Conservation (phyloP, 768 basidiomycete genomes). For the Roridomyces roridus region DNA sequence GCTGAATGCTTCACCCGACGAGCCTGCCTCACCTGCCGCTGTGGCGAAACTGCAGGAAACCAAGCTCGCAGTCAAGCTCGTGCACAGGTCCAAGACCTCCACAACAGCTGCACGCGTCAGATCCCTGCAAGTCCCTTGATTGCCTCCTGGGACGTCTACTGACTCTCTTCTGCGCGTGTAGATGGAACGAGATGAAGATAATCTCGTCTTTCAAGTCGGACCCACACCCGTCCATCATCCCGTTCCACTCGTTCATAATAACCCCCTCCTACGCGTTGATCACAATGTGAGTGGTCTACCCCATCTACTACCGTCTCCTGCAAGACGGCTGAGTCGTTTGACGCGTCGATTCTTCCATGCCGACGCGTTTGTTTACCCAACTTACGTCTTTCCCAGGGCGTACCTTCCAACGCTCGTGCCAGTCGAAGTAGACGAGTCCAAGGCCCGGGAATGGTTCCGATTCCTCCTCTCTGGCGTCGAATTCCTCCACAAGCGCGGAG, state of each 20-base stretch:
- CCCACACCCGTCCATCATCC: constrained; percentile 90
- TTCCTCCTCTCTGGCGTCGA: constrained; percentile 83
- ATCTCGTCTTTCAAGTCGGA: constrained; percentile 83
- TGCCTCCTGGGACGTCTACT: constrained; percentile 1
- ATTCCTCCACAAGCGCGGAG: constrained; percentile 82
- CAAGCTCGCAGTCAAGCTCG: constrained; percentile 91
- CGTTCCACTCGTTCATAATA: constrained; percentile 93
- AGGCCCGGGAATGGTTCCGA: constrained; percentile 83
- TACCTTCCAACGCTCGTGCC: constrained; percentile 87
- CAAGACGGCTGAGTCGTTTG: constrained; percentile 11
- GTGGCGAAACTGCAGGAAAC: constrained; percentile 42
- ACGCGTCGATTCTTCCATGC: constrained; percentile 11
- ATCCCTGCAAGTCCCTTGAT: constrained; percentile 67
- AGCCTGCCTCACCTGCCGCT: constrained; percentile 33
- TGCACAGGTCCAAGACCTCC: constrained; percentile 83
- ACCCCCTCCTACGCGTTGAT: constrained; percentile 90
- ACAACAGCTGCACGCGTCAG: constrained; percentile 90
- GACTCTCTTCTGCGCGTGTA: constrained; percentile 32
- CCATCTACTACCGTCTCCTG: background rate
- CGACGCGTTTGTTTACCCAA: constrained; percentile 1
- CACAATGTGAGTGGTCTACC: constrained; percentile 72
- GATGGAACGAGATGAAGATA: constrained; percentile 99
- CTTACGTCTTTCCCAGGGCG: constrained; percentile 59
- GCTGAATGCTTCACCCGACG: constrained; percentile 36
- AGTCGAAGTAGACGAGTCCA: constrained; percentile 82